Conservation (phyloP, 2,329 filamentous ascomycete species). For the Epichloe gansuensis region DNA sequence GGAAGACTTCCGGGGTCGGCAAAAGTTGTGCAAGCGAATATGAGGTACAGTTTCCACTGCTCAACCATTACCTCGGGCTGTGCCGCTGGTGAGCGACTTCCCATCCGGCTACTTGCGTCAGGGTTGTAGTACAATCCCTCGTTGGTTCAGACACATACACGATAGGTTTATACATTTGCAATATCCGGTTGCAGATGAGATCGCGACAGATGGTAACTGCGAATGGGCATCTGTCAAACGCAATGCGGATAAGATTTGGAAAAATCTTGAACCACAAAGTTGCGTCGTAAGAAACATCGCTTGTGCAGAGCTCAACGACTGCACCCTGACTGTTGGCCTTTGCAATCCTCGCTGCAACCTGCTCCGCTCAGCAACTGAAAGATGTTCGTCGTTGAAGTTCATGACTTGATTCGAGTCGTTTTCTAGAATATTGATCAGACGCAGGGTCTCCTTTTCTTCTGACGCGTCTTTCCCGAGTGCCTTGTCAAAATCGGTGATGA, state of each 20-base stretch:
- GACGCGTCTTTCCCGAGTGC: conserved; percentile 60
- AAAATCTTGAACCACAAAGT: conserved; percentile 98
- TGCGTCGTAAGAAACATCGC: conserved; percentile 87
- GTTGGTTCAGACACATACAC: conserved; percentile 64
- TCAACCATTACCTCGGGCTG: conserved; percentile 83
- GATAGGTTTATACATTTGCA: conserved; percentile 86
- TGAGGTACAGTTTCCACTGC: conserved; percentile 95
- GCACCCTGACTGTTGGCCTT: conserved; percentile 75
- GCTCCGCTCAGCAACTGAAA: conserved; percentile 86
- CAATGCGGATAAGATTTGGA: conserved; percentile 82
- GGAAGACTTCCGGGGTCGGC: conserved; percentile 61
- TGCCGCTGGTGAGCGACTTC: conserved; percentile 48
- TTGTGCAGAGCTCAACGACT: conserved; percentile 86
- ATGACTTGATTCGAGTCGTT: conserved; percentile 80
- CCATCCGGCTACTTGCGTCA: conserved; percentile 40
- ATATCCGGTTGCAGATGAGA: conserved; percentile 79
- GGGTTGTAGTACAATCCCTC: conserved; percentile 52
- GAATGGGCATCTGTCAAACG: conserved; percentile 82
- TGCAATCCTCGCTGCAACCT: conserved; percentile 82
- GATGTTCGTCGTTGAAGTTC: conserved; percentile 81
- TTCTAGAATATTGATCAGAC: conserved; percentile 87
- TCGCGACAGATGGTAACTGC: conserved; percentile 85
- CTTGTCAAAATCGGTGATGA: conserved; percentile 88
- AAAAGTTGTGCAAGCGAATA: conserved; percentile 92
- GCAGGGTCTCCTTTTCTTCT: conserved; percentile 48